These are phyloP conservation scores for Leccinum ochraceum DNA, from an alignment of 768 basidiomycete genomes.

Conservation along the genomic window DNA sequence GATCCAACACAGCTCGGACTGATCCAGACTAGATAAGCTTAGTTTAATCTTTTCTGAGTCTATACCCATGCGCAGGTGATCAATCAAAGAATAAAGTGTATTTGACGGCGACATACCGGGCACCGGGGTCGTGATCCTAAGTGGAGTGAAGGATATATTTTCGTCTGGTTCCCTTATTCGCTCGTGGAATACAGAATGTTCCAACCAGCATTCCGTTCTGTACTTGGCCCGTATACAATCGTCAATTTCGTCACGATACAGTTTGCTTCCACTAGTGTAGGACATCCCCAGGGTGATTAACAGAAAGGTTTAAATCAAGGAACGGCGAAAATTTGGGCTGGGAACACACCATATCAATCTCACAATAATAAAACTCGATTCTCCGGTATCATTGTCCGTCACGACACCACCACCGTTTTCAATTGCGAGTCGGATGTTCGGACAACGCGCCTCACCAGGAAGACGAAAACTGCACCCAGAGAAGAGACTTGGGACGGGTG, in stretches of 20 bases:
- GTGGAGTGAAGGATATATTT: slow-evolving; percentile 69
- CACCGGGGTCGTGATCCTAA: slow-evolving; percentile 59
- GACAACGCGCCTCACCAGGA: slow-evolving; percentile 65
- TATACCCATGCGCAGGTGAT: slow-evolving; percentile 19
- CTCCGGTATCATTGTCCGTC: slow-evolving; percentile 43
- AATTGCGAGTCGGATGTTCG: slow-evolving; percentile 59
- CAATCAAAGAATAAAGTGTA: neutral
- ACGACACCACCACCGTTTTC: slow-evolving; percentile 59
- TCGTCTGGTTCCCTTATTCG: slow-evolving; percentile 67
- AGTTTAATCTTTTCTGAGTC: slow-evolving; percentile 59
- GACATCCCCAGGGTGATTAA: neutral
- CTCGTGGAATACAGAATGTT: slow-evolving; percentile 78
- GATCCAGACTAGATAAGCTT: slow-evolving; percentile 75
- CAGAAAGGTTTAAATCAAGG: neutral
- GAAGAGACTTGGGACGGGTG: slow-evolving; percentile 42
- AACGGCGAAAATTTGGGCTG: neutral
- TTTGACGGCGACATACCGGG: slow-evolving; percentile 41
- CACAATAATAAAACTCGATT: slow-evolving; percentile 67
- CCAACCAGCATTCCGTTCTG: slow-evolving; percentile 94
- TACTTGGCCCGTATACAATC: slow-evolving; percentile 50
- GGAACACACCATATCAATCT: slow-evolving; percentile 65
- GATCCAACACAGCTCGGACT: slow-evolving; percentile 67
- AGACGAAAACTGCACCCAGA: slow-evolving; percentile 55
- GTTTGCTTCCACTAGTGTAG: slow-evolving; percentile 62
- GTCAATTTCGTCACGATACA: slow-evolving; percentile 61